These are phyloP conservation scores for Amaranthus hypochondriacus DNA, from an alignment of 148 eudicot species.

Conservation along the genomic window DNA sequence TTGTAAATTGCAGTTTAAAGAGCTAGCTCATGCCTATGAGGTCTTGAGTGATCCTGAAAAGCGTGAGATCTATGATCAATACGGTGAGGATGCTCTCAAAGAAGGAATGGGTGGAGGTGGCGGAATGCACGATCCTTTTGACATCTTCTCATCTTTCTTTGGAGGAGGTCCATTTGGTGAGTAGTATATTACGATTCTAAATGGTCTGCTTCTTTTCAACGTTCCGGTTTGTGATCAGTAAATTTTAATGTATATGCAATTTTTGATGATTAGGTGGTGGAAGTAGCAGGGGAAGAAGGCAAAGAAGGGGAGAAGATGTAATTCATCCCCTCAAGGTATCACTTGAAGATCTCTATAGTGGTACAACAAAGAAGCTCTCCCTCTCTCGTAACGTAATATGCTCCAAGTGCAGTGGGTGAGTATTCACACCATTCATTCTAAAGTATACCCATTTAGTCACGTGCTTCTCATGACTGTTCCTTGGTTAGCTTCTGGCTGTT, in stretches of 20 bases:
- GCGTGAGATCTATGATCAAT: constrained; percentile 70
- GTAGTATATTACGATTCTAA: neutral
- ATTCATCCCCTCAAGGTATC: constrained; percentile 74
- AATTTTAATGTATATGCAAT: neutral
- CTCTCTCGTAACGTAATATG: constrained; percentile 55
- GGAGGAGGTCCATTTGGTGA: constrained; percentile 65
- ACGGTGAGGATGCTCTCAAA: constrained; percentile 83
- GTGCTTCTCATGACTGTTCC: too few relatives aligned
- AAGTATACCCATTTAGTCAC: too few relatives aligned
- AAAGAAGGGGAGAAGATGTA: constrained; percentile 73
- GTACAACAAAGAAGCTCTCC: constrained; percentile 63
- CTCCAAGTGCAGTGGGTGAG: constrained; percentile 52
- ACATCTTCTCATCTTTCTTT: constrained; percentile 59
- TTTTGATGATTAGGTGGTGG: constrained; percentile 38
- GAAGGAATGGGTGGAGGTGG: constrained; percentile 91
- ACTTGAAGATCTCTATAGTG: constrained; percentile 61
- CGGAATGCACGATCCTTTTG: constrained; percentile 65
- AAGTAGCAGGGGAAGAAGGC: constrained; percentile 62
- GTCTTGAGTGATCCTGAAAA: constrained; percentile 72
- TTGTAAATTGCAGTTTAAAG: constrained; percentile 49
- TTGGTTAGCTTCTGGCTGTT: neutral
- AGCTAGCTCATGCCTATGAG: constrained; percentile 76
- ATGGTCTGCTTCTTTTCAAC: neutral
- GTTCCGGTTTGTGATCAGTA: neutral
- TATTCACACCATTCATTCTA: neutral